Conservation (phyloP, 2,329 filamentous ascomycete species). For the Rutstroemia sp. region DNA sequence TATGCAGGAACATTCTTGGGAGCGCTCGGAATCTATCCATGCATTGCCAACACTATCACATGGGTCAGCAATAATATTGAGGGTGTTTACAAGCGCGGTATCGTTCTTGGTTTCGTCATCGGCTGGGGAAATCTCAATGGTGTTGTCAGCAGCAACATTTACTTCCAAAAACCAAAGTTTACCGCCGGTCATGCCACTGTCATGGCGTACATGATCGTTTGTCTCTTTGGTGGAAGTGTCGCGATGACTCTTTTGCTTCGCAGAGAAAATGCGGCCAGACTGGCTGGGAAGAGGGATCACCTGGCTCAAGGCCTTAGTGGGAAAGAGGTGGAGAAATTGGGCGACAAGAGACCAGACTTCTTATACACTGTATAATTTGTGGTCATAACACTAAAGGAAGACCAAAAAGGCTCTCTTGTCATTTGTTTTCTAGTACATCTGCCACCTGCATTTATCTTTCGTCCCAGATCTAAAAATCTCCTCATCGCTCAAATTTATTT, state of each 20-base stretch:
- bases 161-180: constrained; percentile 45
- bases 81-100: constrained; percentile 82
- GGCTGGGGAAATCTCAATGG: constrained; percentile 90
- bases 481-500: not conserved
- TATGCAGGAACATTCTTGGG: constrained; percentile 80
- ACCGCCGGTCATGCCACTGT: constrained; percentile 68
- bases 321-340: constrained; percentile 55
- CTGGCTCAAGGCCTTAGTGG: constrained; percentile 55
- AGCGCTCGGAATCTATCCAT: constrained; percentile 80
- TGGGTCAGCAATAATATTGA: constrained; percentile 86
- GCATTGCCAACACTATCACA: constrained; percentile 75
- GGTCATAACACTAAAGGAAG: not conserved
- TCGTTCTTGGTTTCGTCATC: constrained; percentile 79
- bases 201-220: constrained; percentile 63
- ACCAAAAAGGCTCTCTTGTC: not conserved
- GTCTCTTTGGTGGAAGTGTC: constrained; percentile 60
- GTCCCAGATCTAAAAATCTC: not conserved
- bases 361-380: constrained; percentile 50
- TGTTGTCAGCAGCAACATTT: constrained; percentile 54
- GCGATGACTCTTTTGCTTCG: constrained; percentile 56
- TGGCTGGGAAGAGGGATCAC: constrained; percentile 53
- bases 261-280: constrained; percentile 61
- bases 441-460: not conserved
- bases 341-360: constrained; percentile 65
- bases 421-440: not conserved